Conservation (phyloP, 2,329 filamentous ascomycete species). For the Fusarium stilboides region DNA sequence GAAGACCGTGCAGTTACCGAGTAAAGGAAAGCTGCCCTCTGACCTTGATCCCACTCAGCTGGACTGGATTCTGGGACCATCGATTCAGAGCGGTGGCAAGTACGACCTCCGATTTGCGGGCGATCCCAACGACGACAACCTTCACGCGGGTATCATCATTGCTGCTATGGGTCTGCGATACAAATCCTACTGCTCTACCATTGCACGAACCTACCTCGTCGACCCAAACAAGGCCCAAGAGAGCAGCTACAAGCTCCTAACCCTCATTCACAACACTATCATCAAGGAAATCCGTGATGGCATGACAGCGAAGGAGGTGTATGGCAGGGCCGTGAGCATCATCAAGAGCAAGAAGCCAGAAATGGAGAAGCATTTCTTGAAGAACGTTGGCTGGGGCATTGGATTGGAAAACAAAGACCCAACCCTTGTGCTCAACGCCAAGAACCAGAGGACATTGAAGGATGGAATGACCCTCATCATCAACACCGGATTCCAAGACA, state of each 20-base stretch:
- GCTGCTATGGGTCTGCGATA: slow-evolving; percentile 93
- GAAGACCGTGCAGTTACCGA: slow-evolving; percentile 80
- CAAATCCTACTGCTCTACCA: slow-evolving; percentile 93
- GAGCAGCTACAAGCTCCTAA: slow-evolving; percentile 90
- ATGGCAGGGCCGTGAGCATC: slow-evolving; percentile 84
- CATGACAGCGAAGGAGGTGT: slow-evolving; percentile 88
- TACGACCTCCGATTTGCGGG: slow-evolving; percentile 89
- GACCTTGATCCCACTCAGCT: slow-evolving; percentile 91
- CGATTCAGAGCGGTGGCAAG: slow-evolving; percentile 94
- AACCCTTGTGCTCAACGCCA: slow-evolving; percentile 87
- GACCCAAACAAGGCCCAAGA: slow-evolving; percentile 98
- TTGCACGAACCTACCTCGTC: slow-evolving; percentile 94
- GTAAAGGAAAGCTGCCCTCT: slow-evolving; percentile 81
- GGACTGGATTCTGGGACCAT: slow-evolving; percentile 93
- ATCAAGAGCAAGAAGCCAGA: slow-evolving; percentile 94
- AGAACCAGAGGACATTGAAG: slow-evolving; percentile 86
- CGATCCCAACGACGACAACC: slow-evolving; percentile 83
- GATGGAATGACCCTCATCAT: slow-evolving; percentile 98
- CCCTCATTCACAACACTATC: slow-evolving; percentile 88
- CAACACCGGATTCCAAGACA: slow-evolving; percentile 89
- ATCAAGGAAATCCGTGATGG: slow-evolving; percentile 93
- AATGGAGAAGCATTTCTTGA: slow-evolving; percentile 93
- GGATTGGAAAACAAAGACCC: slow-evolving; percentile 92
- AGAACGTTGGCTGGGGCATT: slow-evolving; percentile 92
- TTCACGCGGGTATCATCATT: slow-evolving; percentile 95